Base-by-base conservation (phyloP, 495 filamentous ascomycete species). In the Penicilliopsis zonata region DNA sequence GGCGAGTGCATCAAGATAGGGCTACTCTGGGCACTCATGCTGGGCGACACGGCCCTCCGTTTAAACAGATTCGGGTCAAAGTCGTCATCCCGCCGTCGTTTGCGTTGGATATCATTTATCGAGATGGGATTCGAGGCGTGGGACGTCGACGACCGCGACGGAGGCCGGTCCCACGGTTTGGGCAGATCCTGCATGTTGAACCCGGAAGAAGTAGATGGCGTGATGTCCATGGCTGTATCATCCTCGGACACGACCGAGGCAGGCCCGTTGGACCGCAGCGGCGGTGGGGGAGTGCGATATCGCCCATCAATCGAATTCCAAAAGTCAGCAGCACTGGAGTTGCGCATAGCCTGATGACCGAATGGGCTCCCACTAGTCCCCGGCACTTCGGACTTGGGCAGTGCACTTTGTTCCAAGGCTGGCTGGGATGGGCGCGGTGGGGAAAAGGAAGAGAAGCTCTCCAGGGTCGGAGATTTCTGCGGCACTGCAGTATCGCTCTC, bases 51-150 rank as follows among this genome's bases (percentile, higher is more conserved):
- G 9, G 90, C 90, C 19, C 90, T 73, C 13, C 90, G 72, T 57
- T 99, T 99, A 61, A 99, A 82, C 35, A 80, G 78, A 9, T 78
- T 74, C 5, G 82, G 77, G 49, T 96, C 87, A 36, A 94, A 82
- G 41, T 94, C 85, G 47, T 96, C 90, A 36, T 95, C 90, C 18
- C 85, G 71, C 24, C 84, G 70, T 12, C 87, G 76, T 50, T 94
- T 93, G 49, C 66, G 77, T 49, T 75, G 73, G 20, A 86, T 74
- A 30, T 86, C 84, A 1, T 69, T 72, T 9, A 76, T 70, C 2
- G 52, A 63, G 25, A 53, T 61, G 24, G 28, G 52, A 43, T 49
- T 50, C 13, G 54, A 35, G 3, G 60, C 53, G 39, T 67, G 65
- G 4, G 69, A 69, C 5, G 61, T 69, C 12, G 66, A 68, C 12